Evolutionary conservation across 202 grass and related monocot species (phyloP), one percentile per base, ranked within the genome.

Genomic region (Schoenoplectus tabernaemontani): DNA sequence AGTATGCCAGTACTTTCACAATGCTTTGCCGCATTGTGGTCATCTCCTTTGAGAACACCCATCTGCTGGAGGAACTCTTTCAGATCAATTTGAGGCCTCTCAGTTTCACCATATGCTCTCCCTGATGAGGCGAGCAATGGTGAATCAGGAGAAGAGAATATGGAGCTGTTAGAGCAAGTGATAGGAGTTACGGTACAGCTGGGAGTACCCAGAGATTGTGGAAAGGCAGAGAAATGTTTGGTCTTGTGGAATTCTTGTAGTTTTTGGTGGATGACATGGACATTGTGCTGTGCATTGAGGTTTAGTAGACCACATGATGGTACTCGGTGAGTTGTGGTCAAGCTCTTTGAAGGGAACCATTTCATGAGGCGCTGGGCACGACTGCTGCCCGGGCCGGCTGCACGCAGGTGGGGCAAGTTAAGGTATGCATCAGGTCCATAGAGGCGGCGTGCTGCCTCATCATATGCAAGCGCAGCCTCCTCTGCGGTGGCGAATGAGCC

Each of bases 271-370:
- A 98, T 98, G 86, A 87, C 89, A 75, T 98, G 91, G 17, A 98
- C 95, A 78, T 98, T 98, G 86, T 98, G 96, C 80, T 98, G 96
- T 41, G 91, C 96, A 77, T 91, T 98, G 84, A 98, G 91, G 86
- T 98, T 98, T 76, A 98, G 84, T 28, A 98, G 88, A 44, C 96
- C 96, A 53, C 88, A 98, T 0, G 96, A 76, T 2, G 94, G 94
- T 7, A 91, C 63, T 36, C 61, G 60, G 9, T 50, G 56, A 43
- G 9, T 41, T 47, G 7, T 68, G n/a, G n/a, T 56, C 54, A 71
- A 50, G 71, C 38, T 69, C 64, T 82, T 79, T 15, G 95, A 87
- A 44, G 96, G 90, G 83, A 98, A 89, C 91, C 91, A 98, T 73
- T 87, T 83, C 78, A 98, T 81, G 0, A 90, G 81, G 41, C 91